Conservation (phyloP, 2,329 filamentous ascomycete species). For the Hypoxylon sp. region DNA sequence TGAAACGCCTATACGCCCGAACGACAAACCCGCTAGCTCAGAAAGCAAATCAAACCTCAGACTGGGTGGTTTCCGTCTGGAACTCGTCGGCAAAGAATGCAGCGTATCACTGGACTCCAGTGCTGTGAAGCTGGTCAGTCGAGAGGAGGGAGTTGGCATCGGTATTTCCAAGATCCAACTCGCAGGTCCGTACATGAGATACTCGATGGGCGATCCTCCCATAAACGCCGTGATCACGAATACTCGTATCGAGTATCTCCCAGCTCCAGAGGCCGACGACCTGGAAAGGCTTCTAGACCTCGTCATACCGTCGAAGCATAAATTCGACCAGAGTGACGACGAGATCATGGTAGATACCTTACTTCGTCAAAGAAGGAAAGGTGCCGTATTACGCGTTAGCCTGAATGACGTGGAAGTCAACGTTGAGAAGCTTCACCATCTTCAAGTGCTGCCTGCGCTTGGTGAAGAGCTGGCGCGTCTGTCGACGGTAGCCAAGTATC, state of each 20-base stretch:
- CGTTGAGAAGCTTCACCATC: conserved; percentile 68
- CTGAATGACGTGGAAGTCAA: conserved; percentile 70
- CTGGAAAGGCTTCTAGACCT: conserved; percentile 82
- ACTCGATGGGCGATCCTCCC: conserved; percentile 63
- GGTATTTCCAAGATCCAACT: conserved; percentile 79
- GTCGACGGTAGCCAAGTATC: conserved; percentile 88
- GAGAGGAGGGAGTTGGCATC: conserved; percentile 74
- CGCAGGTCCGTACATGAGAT: conserved; percentile 71
- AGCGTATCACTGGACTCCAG: conserved; percentile 78
- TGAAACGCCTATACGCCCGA: conserved; percentile 59
- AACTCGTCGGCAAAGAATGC: conserved; percentile 80
- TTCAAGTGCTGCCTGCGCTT: conserved; percentile 74
- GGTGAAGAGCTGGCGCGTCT: conserved; percentile 82
- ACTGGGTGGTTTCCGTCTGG: conserved; percentile 77
- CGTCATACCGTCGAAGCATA: conserved; percentile 89
- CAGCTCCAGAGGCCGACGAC: conserved; percentile 78
- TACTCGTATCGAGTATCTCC: conserved; percentile 76
- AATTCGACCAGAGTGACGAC: conserved; percentile 84
- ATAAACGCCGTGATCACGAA: conserved; percentile 69
- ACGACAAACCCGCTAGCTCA: conserved; percentile 55
- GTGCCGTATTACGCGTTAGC: conserved; percentile 77
- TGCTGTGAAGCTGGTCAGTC: conserved; percentile 80
- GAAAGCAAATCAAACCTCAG: conserved; percentile 77
- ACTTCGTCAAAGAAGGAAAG: conserved; percentile 84
- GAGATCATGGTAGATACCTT: conserved; percentile 96